Conservation (phyloP, 2,329 filamentous ascomycete genomes). For the Alternaria angustiovoidea region DNA sequence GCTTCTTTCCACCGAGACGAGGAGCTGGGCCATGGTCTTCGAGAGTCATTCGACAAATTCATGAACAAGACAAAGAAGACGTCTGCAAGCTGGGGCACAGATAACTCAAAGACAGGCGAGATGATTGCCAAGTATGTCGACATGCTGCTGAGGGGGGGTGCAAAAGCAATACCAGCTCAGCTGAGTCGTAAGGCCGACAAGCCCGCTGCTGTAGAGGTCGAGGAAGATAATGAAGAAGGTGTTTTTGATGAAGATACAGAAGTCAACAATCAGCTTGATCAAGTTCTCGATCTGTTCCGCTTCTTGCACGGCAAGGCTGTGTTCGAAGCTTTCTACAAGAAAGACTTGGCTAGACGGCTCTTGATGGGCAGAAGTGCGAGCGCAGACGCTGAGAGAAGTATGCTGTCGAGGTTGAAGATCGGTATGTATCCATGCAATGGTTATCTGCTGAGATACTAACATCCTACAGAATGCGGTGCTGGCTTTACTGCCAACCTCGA, state of each 20-base stretch:
- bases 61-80: constrained; percentile 87
- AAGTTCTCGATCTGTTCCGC: constrained; percentile 91
- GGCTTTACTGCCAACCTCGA: constrained; percentile 97
- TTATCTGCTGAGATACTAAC: constrained; percentile 14
- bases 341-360: constrained; percentile 86
- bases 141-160: constrained; percentile 82
- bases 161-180: constrained; percentile 79
- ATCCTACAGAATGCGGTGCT: constrained; percentile 77
- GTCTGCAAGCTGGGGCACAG: constrained; percentile 75
- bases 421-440: constrained; percentile 47
- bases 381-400: constrained; percentile 93
- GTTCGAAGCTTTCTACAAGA: constrained; percentile 99
- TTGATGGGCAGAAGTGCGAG: constrained; percentile 93
- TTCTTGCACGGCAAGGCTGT: constrained; percentile 98
- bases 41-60: constrained; percentile 86
- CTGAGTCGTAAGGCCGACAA: constrained; percentile 67
- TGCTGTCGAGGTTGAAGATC: constrained; percentile 88
- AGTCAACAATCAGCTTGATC: constrained; percentile 89
- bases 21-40: constrained; percentile 77
- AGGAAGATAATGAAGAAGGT: constrained; percentile 65
- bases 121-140: constrained; percentile 99
- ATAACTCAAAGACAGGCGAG: constrained; percentile 93
- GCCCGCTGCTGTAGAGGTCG: constrained; percentile 65
- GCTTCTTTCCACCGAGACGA: constrained; percentile 80
- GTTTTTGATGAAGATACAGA: constrained; percentile 90